Percentiles rank a stretch among this genome's conserved stretches.
These are phyloP conservation scores for Colletotrichum sp. DNA, from an alignment of 2,329 filamentous ascomycete genomes.

Conservation along the genomic window DNA sequence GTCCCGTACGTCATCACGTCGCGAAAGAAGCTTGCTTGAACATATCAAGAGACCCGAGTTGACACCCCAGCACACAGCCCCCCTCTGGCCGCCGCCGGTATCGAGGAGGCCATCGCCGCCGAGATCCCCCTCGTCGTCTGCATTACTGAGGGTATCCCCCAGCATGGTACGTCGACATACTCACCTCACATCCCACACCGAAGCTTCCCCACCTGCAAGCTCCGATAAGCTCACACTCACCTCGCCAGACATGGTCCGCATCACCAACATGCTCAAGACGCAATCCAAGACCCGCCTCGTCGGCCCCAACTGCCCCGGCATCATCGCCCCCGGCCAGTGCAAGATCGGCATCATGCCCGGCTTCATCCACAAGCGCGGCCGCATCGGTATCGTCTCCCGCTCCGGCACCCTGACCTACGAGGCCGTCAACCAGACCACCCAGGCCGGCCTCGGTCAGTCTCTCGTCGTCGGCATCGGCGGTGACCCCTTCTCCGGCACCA, in stretches of 20 bases:
- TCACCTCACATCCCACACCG: slow-evolving; percentile 15
- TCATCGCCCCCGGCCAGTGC: slow-evolving; percentile 95
- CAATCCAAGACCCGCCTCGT: slow-evolving; percentile 97
- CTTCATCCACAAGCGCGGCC: slow-evolving; percentile 99
- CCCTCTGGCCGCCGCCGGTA: slow-evolving; percentile 89
- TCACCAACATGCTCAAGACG: slow-evolving; percentile 96
- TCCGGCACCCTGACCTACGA: slow-evolving; percentile 99
- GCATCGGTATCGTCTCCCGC: slow-evolving; percentile 97
- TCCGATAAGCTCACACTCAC: slow-evolving; percentile 1
- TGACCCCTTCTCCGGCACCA: slow-evolving; percentile 98
- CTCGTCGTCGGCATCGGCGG: slow-evolving; percentile 98
- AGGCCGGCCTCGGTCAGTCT: slow-evolving; percentile 94
- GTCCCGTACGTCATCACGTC: slow-evolving; percentile 76
- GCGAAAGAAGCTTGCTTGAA: neutral
- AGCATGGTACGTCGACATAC: slow-evolving; percentile 74
- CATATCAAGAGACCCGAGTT: slow-evolving; percentile 57
- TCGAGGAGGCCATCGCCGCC: slow-evolving; percentile 93
- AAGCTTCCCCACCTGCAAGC: neutral
- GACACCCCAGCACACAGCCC: slow-evolving; percentile 60
- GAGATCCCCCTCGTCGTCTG: slow-evolving; percentile 96
- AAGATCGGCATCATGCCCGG: slow-evolving; percentile 99
- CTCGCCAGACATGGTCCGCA: slow-evolving; percentile 90
- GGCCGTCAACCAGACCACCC: slow-evolving; percentile 99
- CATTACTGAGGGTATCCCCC: slow-evolving; percentile 97
- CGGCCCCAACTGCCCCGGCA: slow-evolving; percentile 97